These are phyloP conservation scores for Boletus vermiculosoides DNA, from an alignment of 768 basidiomycete genomes.

Conservation along the genomic window DNA sequence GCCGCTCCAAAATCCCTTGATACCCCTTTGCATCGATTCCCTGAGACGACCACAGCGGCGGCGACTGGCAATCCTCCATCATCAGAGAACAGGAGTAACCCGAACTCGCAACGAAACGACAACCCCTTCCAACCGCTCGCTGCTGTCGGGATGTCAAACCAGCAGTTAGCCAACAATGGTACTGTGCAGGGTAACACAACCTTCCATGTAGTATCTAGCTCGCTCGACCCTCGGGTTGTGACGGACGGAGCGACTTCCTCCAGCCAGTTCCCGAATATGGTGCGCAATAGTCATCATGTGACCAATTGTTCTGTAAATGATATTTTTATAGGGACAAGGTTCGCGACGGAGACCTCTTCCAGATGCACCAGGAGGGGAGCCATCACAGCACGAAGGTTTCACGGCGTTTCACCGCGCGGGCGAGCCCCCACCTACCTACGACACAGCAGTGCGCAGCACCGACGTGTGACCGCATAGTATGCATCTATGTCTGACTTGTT, in stretches of 20 bases:
- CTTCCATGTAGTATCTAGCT: neutral
- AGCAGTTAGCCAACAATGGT: neutral
- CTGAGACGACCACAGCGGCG: slow-evolving; percentile 1
- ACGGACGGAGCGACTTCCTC: neutral
- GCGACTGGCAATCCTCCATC: slow-evolving; percentile 11
- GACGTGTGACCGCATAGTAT: neutral
- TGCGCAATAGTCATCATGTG: neutral
- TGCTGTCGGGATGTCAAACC: neutral
- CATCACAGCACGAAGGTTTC: neutral
- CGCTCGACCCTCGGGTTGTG: neutral
- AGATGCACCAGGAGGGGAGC: neutral
- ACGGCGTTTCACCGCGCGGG: neutral
- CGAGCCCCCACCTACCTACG: slow-evolving; percentile 18
- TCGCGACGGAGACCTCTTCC: slow-evolving; percentile 9
- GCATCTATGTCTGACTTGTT: neutral
- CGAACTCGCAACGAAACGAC: neutral
- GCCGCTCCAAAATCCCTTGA: neutral
- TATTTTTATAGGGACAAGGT: slow-evolving; percentile 3
- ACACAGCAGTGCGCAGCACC: slow-evolving; percentile 10
- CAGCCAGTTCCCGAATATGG: slow-evolving; percentile 1
- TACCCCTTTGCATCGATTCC: slow-evolving; percentile 3
- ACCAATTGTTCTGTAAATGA: neutral
- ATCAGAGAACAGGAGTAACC: slow-evolving; percentile 1
- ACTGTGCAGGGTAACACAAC: neutral
- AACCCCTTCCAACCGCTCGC: neutral